phyloP scores from a whole-genome alignment of 306 rosid genomes.

The Fagus crenata region DNA sequence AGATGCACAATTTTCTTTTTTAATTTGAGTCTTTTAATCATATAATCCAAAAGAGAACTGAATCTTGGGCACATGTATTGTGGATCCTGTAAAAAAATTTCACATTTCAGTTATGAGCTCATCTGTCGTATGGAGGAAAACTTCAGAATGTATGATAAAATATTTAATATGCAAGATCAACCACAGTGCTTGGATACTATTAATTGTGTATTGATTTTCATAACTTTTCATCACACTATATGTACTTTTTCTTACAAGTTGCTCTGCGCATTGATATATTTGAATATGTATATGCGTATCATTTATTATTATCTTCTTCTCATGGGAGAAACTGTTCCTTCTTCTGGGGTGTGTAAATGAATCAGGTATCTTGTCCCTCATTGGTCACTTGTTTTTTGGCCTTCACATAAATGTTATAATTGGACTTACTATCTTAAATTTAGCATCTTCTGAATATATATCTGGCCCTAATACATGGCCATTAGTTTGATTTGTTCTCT shows the following conservation, averaged over 20 bases:
- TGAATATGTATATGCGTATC: not conserved
- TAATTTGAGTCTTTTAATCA: constrained; percentile 18
- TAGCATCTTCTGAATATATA: not conserved
- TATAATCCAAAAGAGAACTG: constrained; percentile 1
- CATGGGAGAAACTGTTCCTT: not conserved
- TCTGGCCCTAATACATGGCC: not conserved
- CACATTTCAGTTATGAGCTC: not conserved
- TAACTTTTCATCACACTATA: not conserved
- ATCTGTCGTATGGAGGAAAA: not conserved
- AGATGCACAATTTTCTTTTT: constrained; percentile 20
- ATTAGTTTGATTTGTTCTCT: not conserved
- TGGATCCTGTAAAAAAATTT: not conserved
- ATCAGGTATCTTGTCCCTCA: not conserved
- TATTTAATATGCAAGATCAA: not conserved
- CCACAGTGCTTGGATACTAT: not conserved
- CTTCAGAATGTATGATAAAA: not conserved
- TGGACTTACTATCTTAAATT: not conserved
- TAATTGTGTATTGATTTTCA: not conserved
- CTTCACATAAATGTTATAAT: not conserved
- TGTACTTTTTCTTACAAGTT: not conserved
- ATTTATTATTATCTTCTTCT: not conserved
- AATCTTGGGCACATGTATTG: constrained; percentile 4
- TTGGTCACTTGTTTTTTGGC: not conserved
- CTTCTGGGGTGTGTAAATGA: not conserved
- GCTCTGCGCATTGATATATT: not conserved